Conservation (phyloP, 345 rosid species). For the Iberis pinnata region DNA sequence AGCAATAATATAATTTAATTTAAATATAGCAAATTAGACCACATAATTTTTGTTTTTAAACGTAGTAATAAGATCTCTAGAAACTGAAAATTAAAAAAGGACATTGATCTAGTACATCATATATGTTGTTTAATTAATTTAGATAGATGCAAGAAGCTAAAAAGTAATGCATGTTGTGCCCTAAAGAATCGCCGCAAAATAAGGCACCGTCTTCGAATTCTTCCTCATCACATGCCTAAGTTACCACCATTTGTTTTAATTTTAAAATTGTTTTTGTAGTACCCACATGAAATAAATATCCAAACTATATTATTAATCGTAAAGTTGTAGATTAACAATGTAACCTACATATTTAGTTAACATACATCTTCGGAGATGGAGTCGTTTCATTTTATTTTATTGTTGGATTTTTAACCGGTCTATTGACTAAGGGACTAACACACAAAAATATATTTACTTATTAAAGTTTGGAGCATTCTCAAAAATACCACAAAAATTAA, state of each 20-base stretch:
- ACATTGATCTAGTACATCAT: constrained; percentile 7
- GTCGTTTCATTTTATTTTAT: too few relatives aligned
- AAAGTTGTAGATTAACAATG: neutral
- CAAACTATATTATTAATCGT: neutral
- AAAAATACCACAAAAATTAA: too few relatives aligned
- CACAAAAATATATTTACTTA: too few relatives aligned
- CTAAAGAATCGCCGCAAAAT: constrained; percentile 52
- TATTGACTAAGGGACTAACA: too few relatives aligned
- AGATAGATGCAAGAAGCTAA: constrained; percentile 23
- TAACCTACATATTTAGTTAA: neutral
- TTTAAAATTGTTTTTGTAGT: neutral
- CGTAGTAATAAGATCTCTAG: neutral
- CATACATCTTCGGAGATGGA: too few relatives aligned
- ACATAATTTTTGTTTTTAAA: too few relatives aligned
- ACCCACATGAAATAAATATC: neutral
- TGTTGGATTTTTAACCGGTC: too few relatives aligned
- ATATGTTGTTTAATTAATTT: neutral
- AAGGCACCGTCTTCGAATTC: constrained; percentile 51
- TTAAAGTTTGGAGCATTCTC: too few relatives aligned
- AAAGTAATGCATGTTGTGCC: constrained; percentile 26
- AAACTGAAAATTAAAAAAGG: neutral
- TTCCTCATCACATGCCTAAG: constrained; percentile 37
- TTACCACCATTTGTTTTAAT: constrained; percentile 11
- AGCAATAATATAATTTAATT: too few relatives aligned
- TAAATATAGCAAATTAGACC: too few relatives aligned